Base-by-base conservation (phyloP, 306 rosid species). In the Medicago arabica region DNA sequence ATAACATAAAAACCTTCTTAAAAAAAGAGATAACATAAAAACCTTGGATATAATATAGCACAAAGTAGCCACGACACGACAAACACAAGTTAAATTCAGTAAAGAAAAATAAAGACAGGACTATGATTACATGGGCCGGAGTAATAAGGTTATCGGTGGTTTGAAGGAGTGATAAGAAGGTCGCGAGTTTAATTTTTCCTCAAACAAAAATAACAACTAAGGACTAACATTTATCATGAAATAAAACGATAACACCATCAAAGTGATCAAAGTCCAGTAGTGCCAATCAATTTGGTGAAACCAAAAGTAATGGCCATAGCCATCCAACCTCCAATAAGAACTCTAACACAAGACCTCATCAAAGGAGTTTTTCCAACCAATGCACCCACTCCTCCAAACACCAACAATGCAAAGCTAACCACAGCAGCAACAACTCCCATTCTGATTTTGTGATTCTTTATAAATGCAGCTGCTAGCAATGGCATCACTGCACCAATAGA, bases 281-380 rank as follows among this genome's bases (percentile, higher is more conserved):
- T 47, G 21, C 88, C 93, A 68, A 91, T 71, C 53, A 84, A 68
- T 79, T 85, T 88, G 75, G 93, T 91, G 15, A 88, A 84, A 55
- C 93, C 96, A 72, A 87, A 87, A 6, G 96, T 91, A 6, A 91
- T 77, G 1, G 91, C 90, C 93, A 88, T 91, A 55, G 93, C 96
- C 75, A 89, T 49, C 91, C 96, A 91, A 54, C 96, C 96, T 50
- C 96, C 96, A 54, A 87, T 31, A 7, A 87, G 75, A 1, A 87
- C 90, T 43, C 96, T 80, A 1, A 82, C 15, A 75, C 91, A 85
- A 14, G 96, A 87, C 57, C 60, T 88, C 10, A 2, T n/a, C n/a
- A 83, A 51, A 4, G 91, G 76, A 10, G 91, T 82, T 43, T 83
- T 79, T 14, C 93, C 96, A 63, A 91, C 43, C 61, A 59, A 58